Evolutionary conservation across 805 yeast genomes (phyloP).

Genomic region (Kuraishia floccosa): DNA sequence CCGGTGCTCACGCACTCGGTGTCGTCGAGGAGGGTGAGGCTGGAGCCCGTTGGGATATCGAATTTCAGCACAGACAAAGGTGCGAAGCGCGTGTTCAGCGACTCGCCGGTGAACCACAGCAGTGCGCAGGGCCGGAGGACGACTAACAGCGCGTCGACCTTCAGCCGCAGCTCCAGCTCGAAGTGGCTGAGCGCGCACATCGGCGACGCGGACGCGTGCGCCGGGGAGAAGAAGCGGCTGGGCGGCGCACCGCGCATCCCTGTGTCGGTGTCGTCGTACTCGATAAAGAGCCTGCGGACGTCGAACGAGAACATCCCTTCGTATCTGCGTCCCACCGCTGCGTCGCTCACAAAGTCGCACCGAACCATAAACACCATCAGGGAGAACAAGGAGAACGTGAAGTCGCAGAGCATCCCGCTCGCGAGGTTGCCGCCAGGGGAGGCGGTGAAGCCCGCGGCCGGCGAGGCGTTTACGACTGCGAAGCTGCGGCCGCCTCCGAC

Average conservation of each 20-base stretch:
- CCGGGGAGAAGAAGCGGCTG: not conserved
- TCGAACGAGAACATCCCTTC: not conserved
- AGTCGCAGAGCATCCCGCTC: no score
- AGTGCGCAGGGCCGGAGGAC: not conserved
- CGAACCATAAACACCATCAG: no score
- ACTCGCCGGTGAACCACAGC: not conserved
- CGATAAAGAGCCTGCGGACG: not conserved
- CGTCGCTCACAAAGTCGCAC: no score
- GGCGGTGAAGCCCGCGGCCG: no score
- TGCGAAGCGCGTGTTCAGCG: not conserved
- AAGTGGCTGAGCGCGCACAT: not conserved
- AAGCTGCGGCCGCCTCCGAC: no score
- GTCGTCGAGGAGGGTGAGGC: not conserved
- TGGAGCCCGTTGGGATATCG: not conserved
- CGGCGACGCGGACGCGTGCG: no score
- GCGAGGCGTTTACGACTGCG: no score
- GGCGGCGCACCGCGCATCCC: not conserved
- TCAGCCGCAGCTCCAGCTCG: not conserved
- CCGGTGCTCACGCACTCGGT: conserved; percentile 2
- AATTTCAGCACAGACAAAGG: not conserved
- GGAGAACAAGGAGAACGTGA: no score
- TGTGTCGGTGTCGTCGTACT: not conserved
- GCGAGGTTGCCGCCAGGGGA: no score
- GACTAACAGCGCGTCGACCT: not conserved
- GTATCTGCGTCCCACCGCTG: not conserved